phyloP scores from a whole-genome alignment of 2,329 filamentous ascomycete species.

The Trichoderma hamatum region DNA sequence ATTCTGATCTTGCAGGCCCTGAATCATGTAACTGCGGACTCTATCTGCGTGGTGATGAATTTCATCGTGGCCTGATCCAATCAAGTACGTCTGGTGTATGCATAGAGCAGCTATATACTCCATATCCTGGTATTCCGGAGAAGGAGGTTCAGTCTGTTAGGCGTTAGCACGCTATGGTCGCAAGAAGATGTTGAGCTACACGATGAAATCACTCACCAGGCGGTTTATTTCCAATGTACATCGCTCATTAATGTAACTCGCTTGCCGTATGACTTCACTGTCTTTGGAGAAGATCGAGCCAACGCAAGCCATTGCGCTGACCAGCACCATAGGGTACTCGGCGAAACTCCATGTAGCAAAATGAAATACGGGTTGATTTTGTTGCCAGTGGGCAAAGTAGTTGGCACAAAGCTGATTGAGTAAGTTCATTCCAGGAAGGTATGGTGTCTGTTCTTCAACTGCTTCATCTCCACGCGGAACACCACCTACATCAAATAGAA shows the following conservation, averaged over 20 bases:
- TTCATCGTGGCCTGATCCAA: slow-evolving; percentile 38
- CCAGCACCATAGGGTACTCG: slow-evolving; percentile 33
- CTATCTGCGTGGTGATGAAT: slow-evolving; percentile 38
- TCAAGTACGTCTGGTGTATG: slow-evolving; percentile 39
- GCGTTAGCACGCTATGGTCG: neutral
- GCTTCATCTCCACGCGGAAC: slow-evolving; percentile 21
- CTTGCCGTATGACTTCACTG: slow-evolving; percentile 29
- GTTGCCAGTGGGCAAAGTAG: slow-evolving; percentile 37
- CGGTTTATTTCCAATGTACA: slow-evolving; percentile 37
- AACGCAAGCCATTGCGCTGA: slow-evolving; percentile 39
- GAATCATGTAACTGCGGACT: slow-evolving; percentile 36
- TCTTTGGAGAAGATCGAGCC: slow-evolving; percentile 33
- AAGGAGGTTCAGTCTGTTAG: slow-evolving; percentile 32
- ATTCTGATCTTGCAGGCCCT: slow-evolving; percentile 36
- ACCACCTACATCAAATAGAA: slow-evolving; percentile 33
- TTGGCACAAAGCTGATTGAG: slow-evolving; percentile 33
- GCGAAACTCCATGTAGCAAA: slow-evolving; percentile 36
- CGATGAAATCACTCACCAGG: slow-evolving; percentile 31
- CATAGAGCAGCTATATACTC: slow-evolving; percentile 37
- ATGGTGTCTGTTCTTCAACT: neutral
- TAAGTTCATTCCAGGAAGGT: slow-evolving; percentile 29
- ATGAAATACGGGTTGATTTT: slow-evolving; percentile 38
- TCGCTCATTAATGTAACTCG: slow-evolving; percentile 32
- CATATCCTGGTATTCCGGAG: slow-evolving; percentile 34
- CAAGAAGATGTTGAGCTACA: neutral